These are phyloP conservation scores for Scytalidium lignicola DNA, from an alignment of 2,329 filamentous ascomycete species.

Conservation along the genomic window DNA sequence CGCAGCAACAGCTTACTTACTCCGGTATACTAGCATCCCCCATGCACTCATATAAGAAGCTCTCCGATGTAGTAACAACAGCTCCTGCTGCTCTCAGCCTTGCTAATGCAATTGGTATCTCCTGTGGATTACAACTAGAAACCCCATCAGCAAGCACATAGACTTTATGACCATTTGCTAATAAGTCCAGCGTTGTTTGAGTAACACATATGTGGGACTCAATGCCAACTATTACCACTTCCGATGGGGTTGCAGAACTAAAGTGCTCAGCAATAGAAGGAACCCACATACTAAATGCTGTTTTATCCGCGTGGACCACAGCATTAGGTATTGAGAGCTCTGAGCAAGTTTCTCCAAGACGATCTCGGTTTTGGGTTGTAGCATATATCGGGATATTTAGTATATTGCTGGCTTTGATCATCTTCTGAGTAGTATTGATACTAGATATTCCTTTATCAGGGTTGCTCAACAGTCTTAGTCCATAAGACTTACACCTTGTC, in stretches of 20 bases:
- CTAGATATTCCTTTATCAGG: slow-evolving; percentile 32
- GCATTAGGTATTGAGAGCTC: slow-evolving; percentile 57
- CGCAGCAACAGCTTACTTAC: slow-evolving; percentile 23
- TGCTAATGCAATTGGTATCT: slow-evolving; percentile 73
- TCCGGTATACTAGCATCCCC: slow-evolving; percentile 70
- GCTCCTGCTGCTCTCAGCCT: slow-evolving; percentile 72
- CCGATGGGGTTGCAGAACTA: slow-evolving; percentile 34
- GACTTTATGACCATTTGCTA: slow-evolving; percentile 70
- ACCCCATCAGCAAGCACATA: slow-evolving; percentile 88
- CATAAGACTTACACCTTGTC: slow-evolving; percentile 60
- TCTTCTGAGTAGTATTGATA: slow-evolving; percentile 61
- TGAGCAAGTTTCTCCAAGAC: slow-evolving; percentile 74
- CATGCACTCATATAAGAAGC: slow-evolving; percentile 83
- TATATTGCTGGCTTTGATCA: slow-evolving; percentile 58
- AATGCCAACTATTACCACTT: slow-evolving; percentile 81
- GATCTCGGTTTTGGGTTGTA: slow-evolving; percentile 77
- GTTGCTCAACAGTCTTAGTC: slow-evolving; percentile 1
- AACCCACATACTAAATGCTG: slow-evolving; percentile 81
- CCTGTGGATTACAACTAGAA: slow-evolving; percentile 77
- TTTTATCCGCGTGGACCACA: slow-evolving; percentile 70
- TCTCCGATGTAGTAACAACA: slow-evolving; percentile 80
- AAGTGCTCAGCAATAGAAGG: slow-evolving; percentile 53
- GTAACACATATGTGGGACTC: slow-evolving; percentile 93
- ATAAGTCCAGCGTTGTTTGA: slow-evolving; percentile 81
- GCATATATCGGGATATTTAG: slow-evolving; percentile 75